Evolutionary conservation across 2,329 filamentous ascomycete species (phyloP), one percentile per base, ranked within the genome.

Genomic region (Aspergillaceae sp.): DNA sequence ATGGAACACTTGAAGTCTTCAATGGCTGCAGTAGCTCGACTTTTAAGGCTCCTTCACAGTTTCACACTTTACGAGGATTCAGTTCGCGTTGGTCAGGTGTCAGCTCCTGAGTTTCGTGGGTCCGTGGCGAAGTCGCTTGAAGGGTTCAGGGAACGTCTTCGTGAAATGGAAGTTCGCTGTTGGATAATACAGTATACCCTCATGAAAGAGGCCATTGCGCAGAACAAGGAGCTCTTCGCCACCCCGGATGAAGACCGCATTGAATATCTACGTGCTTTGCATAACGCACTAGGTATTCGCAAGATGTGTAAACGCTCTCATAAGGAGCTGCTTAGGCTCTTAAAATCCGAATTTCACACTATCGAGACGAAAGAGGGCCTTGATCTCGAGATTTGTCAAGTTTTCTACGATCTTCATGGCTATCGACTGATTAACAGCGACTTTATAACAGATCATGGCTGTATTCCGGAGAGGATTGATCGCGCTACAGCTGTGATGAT

Each of bases 131-230:
- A 71, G 60, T 56, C 67, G 33, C 53, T 71, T 29, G 61, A 72
- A 44, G 62, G 67, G 35, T 71, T 85, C 54, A 76, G 82, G 47
- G 81, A 78, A 46, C 88, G 84, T 58, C 72, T 97, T 38, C 82
- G 88, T 36, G 89, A 97, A 55, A 85, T 94, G 74, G 84, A 95
- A 58, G 79, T 95, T 3, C 82, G 88, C 32, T 80, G 83, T 7
- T 97, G 92, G 91, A 88, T 86, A 34, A 70, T 97, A 35, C 83
- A 91, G 51, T 98, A 96, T 60, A 78, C 80, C 0, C 69, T 96
- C 43, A 66, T 96, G 38, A 86, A 84, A 59, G 83, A 89, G 51
- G 86, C 80, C 3, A 82, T 90, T 29, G 68, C 72, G 4, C 86
- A 90, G 53, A 80, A 85, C 54, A 65, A 69, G 6, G 75, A 80